Evolutionary conservation across 2,329 filamentous ascomycete species (phyloP), one percentile per base, ranked within the genome.

Genomic region (Waltergamsia citrina): DNA sequence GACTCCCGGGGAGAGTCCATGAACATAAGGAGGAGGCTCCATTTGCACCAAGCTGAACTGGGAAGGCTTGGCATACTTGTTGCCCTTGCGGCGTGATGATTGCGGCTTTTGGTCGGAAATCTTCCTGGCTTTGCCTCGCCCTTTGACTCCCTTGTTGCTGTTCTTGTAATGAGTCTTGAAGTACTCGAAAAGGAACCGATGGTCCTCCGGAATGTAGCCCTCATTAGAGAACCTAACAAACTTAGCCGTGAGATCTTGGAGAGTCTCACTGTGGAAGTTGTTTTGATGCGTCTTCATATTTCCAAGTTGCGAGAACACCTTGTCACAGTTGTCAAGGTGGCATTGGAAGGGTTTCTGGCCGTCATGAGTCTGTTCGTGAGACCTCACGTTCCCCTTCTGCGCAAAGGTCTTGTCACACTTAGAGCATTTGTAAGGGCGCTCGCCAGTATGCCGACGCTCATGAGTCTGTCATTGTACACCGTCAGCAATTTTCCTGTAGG

Each of bases 91-190:
- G 6, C 18, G 18, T 5, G 19, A 5, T 4, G 4, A 12, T 7
- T 15, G 19, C 5, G 29, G 14, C 9, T 32, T 21, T 14, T 14
- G 14, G 17, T n/a, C 18, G 29, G 29, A 18, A 14, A 32, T 23
- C 38, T 77, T 78, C 37, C 85, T 71, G 46, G 88, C 84, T 53
- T 90, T 92, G 28, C 92, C 92, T 29, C 92, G 78, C 9, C 92
- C 92, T 60, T 95, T 96, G 66, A 96, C 95, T 2, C 92, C 92
- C 58, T 94, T 94, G 71, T 96, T 96, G 61, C 83, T 88, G 61
- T 96, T 93, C 66, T 94, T 94, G 70, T 94, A 95, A n/a, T 94
- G 68, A 1, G 71, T 71, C 4, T 79, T 73, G 52, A 96, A 92
- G 60, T 94, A 94, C 45, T 82, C 74, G 65, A 83, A 86, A 33